phyloP scores from a whole-genome alignment of 2,329 filamentous ascomycete genomes.

The Akanthomyces muscarius region DNA sequence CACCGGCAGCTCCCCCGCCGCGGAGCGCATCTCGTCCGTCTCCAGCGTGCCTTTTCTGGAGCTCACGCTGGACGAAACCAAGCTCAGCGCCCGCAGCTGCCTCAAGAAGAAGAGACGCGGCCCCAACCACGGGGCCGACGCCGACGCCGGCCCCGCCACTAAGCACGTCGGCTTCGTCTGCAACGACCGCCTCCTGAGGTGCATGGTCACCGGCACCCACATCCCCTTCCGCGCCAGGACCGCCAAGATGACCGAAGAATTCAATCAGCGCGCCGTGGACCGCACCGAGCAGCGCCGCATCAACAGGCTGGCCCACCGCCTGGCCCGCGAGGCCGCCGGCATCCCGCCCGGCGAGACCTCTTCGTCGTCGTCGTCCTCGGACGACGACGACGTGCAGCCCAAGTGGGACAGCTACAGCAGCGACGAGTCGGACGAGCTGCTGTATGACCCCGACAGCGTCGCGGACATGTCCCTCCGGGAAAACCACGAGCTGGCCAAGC shows the following conservation, averaged over 20 bases:
- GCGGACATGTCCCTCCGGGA: neutral
- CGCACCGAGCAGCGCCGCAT: neutral
- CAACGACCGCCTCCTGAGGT: neutral
- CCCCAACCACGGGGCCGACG: neutral
- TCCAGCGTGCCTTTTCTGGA: neutral
- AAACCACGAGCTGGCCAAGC: neutral
- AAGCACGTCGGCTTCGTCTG: neutral
- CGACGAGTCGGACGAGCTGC: too few species aligned
- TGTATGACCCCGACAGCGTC: too few species aligned
- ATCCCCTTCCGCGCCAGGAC: neutral
- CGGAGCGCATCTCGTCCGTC: neutral
- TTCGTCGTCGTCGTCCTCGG: neutral
- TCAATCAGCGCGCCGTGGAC: neutral
- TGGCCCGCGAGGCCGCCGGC: neutral
- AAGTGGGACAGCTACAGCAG: too few species aligned
- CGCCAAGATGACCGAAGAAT: neutral
- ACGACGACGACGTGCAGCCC: neutral
- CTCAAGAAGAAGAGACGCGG: neutral
- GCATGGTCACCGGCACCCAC: neutral
- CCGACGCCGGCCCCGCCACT: too few species aligned
- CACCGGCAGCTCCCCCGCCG: neutral
- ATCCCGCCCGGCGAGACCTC: too few species aligned
- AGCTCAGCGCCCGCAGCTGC: constrained; percentile 3
- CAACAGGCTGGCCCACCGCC: neutral
- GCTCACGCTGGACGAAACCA: neutral